Conservation (phyloP, 2,329 filamentous ascomycete genomes). For the Aureobasidium melanogenum region DNA sequence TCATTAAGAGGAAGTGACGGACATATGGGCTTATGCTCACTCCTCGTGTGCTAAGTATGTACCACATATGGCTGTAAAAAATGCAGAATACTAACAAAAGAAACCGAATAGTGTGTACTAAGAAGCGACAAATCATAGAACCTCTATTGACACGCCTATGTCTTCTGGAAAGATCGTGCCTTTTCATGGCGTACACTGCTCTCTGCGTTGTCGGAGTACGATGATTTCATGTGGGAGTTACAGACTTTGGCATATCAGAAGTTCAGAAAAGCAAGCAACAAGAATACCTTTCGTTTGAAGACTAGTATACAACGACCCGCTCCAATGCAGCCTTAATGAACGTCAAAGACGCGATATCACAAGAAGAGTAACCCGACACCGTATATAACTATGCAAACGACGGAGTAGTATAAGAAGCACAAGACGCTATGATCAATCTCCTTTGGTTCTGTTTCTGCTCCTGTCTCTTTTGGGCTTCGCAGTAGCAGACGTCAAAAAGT, state of each 20-base stretch:
- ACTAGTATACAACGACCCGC: not conserved
- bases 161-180: too few species aligned
- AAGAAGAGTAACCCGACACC: not conserved
- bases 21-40: not conserved
- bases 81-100: too few species aligned
- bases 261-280: not conserved
- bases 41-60: too few species aligned
- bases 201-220: too few species aligned
- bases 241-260: too few species aligned
- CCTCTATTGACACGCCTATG: too few species aligned
- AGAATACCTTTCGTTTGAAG: not conserved
- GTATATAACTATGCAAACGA: not conserved
- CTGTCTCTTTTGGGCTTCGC: conserved; percentile 2
- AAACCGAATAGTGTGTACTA: too few species aligned
- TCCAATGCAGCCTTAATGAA: not conserved
- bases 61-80: too few species aligned
- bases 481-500: conserved; percentile 15
- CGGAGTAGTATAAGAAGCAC: not conserved
- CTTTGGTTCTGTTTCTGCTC: not conserved
- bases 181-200: too few species aligned
- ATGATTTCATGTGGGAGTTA: too few species aligned
- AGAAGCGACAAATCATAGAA: too few species aligned
- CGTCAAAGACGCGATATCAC: not conserved
- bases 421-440: not conserved
- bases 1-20: conserved; percentile 20